A percentile compares a stretch with the other conserved stretches of the same genome.
Evolutionary conservation across 352 stramenopile genomes (phyloP).

Genomic region (Pythium oligandrum): DNA sequence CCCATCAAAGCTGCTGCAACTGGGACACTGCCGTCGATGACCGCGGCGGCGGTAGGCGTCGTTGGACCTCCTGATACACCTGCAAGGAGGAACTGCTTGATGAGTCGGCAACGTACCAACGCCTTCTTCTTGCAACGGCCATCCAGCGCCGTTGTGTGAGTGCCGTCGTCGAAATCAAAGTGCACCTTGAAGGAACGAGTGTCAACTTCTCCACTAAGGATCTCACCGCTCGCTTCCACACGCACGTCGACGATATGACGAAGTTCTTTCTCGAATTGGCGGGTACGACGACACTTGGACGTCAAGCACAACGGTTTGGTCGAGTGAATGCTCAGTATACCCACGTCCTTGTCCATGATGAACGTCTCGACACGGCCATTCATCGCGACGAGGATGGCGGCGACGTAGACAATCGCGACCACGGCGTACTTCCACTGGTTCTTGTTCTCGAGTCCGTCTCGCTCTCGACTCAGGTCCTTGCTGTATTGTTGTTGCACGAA

Average conservation of each 20-base stretch:
- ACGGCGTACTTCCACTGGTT: slow-evolving; percentile 75
- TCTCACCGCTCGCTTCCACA: slow-evolving; percentile 52
- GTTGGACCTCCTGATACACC: slow-evolving; percentile 1
- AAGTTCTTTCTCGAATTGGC: slow-evolving; percentile 45
- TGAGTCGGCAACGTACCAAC: slow-evolving; percentile 39
- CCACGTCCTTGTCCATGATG: slow-evolving; percentile 45
- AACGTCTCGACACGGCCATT: slow-evolving; percentile 63
- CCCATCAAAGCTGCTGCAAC: not conserved
- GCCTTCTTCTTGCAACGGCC: slow-evolving; percentile 56
- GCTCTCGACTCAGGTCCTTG: slow-evolving; percentile 15
- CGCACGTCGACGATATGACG: slow-evolving; percentile 54
- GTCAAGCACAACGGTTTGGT: slow-evolving; percentile 45
- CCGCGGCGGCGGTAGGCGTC: not conserved
- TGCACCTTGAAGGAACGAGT: slow-evolving; percentile 66
- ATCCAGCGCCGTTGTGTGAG: slow-evolving; percentile 46
- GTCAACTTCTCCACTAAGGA: slow-evolving; percentile 59
- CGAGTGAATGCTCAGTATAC: slow-evolving; percentile 32
- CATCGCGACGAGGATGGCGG: slow-evolving; percentile 32
- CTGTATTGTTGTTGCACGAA: slow-evolving; percentile 52
- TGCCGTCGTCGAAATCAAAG: slow-evolving; percentile 67
- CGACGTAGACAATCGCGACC: slow-evolving; percentile 39
- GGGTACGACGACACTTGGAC: slow-evolving; percentile 26
- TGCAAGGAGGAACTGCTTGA: slow-evolving; percentile 46
- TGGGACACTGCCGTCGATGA: not conserved
- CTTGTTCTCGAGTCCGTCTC: slow-evolving; percentile 2